Evolutionary conservation across 2,329 filamentous ascomycete species (phyloP), one percentile per base, ranked within the genome.

Genomic region (Cladosporium cucumerinum): DNA sequence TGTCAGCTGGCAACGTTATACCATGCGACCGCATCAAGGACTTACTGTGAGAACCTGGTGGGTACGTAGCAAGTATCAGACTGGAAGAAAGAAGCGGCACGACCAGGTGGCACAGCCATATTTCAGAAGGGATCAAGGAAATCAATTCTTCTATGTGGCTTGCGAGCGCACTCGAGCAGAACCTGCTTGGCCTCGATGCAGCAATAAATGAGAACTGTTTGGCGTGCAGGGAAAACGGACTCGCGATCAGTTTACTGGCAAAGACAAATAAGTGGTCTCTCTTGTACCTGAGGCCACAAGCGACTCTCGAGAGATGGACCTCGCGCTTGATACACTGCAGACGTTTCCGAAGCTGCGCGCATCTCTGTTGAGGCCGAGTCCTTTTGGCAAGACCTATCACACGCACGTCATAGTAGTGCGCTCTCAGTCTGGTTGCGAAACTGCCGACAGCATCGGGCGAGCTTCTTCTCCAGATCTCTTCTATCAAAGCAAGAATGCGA

Each of bases 1-100:
- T 36, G 32, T 36, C 32, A 36, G 32, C 8, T 36, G 32, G 32
- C 12, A 36, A 36, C 32, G 11, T 14, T 16, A 36, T 16, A 36
- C 32, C 32, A 16, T 36, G 32, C 32, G 32, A 36, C 12, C 32
- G 21, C 43, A 48, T 32, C 23, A 34, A 18, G 36, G 28, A 61
- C 69, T 66, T 68, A 75, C 70, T 25, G 59, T 74, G 68, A 11
- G 69, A 60, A 10, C 65, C 61, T 25, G 69, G 69, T 28, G 70
- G 69, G 59, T 73, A 74, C 32, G 66, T 69, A 7, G 70, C 65
- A 3, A 75, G 64, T 32, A 72, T 51, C 1, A 74, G 54, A 18
- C 72, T 67, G 3, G 69, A 75, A 12, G 69, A 69, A 26, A 75
- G 49, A 16, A 75, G 36, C 23, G 72, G 71, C 36, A 65, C 61